Conservation (phyloP, 768 basidiomycete species). For the Amanita pallidorosea region DNA sequence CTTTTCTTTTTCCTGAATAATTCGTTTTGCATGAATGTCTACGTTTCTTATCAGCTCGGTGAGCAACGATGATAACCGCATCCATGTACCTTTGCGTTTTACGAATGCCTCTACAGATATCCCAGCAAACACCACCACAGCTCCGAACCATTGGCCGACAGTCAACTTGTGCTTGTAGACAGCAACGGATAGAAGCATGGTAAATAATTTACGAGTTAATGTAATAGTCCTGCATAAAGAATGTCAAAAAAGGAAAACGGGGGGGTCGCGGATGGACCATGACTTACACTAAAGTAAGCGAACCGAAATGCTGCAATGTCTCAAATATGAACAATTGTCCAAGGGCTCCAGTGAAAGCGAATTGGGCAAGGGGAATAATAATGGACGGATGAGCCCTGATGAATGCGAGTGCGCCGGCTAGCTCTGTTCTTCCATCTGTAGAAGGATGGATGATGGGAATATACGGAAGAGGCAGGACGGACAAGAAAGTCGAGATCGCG, state of each 20-base stretch:
- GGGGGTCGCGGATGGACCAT: background rate
- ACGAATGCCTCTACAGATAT: constrained; percentile 90
- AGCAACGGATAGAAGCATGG: constrained; percentile 92
- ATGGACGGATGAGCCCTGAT: constrained; percentile 70
- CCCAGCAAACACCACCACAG: constrained; percentile 87
- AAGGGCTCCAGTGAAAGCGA: constrained; percentile 82
- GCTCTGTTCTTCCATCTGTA: constrained; percentile 46
- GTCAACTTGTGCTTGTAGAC: constrained; percentile 85
- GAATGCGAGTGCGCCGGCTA: constrained; percentile 60
- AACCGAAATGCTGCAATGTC: constrained; percentile 86
- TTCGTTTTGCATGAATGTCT: constrained; percentile 76
- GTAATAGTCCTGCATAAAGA: constrained; percentile 67
- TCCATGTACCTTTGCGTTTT: constrained; percentile 66
- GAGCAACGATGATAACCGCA: constrained; percentile 1
- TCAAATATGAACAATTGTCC: constrained; percentile 98
- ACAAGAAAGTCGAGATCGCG: constrained; percentile 54
- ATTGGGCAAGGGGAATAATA: constrained; percentile 64
- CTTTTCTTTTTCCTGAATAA: constrained; percentile 76
- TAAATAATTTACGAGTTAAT: constrained; percentile 92
- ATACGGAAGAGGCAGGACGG: constrained; percentile 64
- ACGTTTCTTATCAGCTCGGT: constrained; percentile 3
- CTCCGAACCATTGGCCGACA: constrained; percentile 86
- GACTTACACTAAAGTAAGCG: constrained; percentile 71
- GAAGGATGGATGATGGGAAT: constrained; percentile 78
- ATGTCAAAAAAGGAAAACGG: constrained; percentile 3